phyloP scores from a whole-genome alignment of 75 land plant species.

The Cunninghamia lanceolata region DNA sequence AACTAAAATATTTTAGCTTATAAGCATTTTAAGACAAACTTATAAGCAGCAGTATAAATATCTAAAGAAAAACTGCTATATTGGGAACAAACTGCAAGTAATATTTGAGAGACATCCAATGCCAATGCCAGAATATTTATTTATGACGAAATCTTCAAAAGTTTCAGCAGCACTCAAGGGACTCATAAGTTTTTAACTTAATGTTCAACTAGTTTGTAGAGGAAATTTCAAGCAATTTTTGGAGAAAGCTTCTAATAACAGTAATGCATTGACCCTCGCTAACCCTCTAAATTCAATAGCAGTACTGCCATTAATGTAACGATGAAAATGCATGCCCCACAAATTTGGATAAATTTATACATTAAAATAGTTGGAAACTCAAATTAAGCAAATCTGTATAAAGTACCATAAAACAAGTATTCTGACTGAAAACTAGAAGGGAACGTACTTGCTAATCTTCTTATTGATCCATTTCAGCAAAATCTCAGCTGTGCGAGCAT shows the following conservation, averaged over 20 bases:
- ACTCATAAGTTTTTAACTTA: neutral
- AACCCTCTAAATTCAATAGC: neutral
- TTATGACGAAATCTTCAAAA: neutral
- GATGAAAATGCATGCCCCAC: neutral
- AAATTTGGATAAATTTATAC: neutral
- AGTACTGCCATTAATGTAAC: neutral
- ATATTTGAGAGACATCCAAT: neutral
- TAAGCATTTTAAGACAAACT: neutral
- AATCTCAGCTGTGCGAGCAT: slow-evolving; percentile 70
- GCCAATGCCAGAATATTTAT: neutral
- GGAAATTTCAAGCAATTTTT: neutral
- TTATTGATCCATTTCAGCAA: slow-evolving; percentile 87
- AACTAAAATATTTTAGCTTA: neutral
- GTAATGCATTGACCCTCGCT: neutral
- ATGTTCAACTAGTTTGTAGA: neutral
- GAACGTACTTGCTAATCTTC: slow-evolving; percentile 67
- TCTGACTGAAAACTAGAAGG: neutral
- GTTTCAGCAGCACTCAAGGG: neutral
- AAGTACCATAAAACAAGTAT: neutral
- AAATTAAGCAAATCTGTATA: neutral
- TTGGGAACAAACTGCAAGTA: neutral
- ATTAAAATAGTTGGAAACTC: neutral
- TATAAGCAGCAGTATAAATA: neutral
- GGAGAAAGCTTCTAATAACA: neutral
- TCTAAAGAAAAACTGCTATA: neutral